These are phyloP conservation scores for Talaromyces stipitatus DNA, from an alignment of 495 filamentous ascomycete species.

Conservation along the genomic window DNA sequence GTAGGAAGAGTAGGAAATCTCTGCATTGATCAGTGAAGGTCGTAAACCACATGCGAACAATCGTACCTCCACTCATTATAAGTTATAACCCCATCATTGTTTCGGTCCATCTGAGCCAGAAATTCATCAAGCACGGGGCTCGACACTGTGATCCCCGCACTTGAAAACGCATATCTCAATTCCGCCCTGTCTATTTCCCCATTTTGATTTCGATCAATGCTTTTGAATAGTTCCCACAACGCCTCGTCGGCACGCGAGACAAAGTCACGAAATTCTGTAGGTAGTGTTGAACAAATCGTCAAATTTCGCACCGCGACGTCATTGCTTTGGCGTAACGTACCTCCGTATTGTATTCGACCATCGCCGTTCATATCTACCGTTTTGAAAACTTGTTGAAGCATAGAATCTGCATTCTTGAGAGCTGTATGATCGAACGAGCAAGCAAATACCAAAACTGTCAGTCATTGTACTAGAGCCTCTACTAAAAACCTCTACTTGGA, in stretches of 20 bases:
- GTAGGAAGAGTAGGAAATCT: slow-evolving; percentile 93
- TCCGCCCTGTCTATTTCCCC: slow-evolving; percentile 85
- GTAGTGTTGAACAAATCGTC: neutral
- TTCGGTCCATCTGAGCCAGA: slow-evolving; percentile 82
- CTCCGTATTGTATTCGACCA: slow-evolving; percentile 82
- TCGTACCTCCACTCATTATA: slow-evolving; percentile 94
- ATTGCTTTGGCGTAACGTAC: slow-evolving; percentile 32
- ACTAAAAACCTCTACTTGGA: neutral
- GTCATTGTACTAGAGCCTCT: slow-evolving; percentile 8
- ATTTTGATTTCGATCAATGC: slow-evolving; percentile 79
- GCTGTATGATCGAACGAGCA: slow-evolving; percentile 39
- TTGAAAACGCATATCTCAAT: slow-evolving; percentile 66
- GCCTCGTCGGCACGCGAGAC: slow-evolving; percentile 80
- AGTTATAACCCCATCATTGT: slow-evolving; percentile 79
- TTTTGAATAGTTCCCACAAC: slow-evolving; percentile 71
- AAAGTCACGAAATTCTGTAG: slow-evolving; percentile 77
- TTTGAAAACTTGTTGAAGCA: slow-evolving; percentile 70
- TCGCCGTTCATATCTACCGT: slow-evolving; percentile 81
- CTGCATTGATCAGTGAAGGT: slow-evolving; percentile 32
- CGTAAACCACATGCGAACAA: neutral
- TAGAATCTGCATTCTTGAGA: slow-evolving; percentile 85
- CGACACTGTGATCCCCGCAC: slow-evolving; percentile 72
- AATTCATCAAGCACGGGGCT: slow-evolving; percentile 72
- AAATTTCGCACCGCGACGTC: neutral
- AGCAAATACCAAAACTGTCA: slow-evolving; percentile 16